A percentile compares a stretch with the other conserved stretches of the same genome.
Evolutionary conservation across 2,329 filamentous ascomycete genomes (phyloP).

Genomic region (Colletotrichum kahawae): DNA sequence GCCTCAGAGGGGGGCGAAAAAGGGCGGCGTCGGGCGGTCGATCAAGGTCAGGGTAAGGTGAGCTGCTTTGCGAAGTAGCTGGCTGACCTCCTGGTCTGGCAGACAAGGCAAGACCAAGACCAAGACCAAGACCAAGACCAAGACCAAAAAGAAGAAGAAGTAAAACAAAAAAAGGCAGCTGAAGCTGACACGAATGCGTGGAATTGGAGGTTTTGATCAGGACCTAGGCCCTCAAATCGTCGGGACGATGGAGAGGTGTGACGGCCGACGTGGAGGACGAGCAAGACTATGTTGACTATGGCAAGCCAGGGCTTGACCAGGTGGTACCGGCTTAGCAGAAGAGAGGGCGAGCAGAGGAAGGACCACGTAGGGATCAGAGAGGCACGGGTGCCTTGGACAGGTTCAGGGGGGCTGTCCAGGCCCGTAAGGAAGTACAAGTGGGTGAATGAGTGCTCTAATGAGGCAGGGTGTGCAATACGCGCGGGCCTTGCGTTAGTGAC

Average conservation of each 20-base stretch:
- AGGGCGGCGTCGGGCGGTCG: background rate
- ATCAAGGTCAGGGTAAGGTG: background rate
- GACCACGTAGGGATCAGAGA: background rate
- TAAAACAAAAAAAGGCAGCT: background rate
- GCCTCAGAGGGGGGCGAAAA: constrained; percentile 3
- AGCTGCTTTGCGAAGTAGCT: background rate
- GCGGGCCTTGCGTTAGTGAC: constrained; percentile 3
- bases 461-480: constrained; percentile 1
- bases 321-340: background rate
- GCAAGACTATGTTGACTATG: constrained; percentile 19
- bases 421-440: constrained; percentile 11
- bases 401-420: constrained; percentile 12
- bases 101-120: constrained; percentile 11
- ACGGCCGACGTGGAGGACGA: constrained; percentile 15
- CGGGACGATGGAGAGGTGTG: constrained; percentile 16
- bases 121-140: background rate
- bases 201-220: constrained; percentile 6
- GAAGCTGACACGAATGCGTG: background rate
- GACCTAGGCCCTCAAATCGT: constrained; percentile 13
- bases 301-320: constrained; percentile 16
- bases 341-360: background rate
- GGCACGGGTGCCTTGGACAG: background rate
- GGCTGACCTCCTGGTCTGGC: background rate
- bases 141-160: background rate
- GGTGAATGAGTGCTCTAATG: constrained; percentile 9